Base-by-base conservation (phyloP, 2,329 filamentous ascomycete genomes). In the Volutella citrinella region DNA sequence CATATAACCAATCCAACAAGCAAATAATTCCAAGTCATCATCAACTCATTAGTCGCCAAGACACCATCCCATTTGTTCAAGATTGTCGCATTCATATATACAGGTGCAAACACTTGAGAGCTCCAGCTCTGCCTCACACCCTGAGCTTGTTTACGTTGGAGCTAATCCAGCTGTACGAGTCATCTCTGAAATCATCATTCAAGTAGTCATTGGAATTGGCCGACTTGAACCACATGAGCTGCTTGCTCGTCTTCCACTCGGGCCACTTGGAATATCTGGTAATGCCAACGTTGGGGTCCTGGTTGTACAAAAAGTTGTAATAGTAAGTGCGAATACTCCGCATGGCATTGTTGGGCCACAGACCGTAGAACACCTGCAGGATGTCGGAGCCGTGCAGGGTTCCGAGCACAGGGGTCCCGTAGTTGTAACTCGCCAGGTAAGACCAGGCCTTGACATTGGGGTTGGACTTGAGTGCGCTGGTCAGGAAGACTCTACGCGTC, bases 341-440 rank as follows among this genome's bases (percentile, higher is more conserved):
- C 18, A 74, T 74, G 3, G 81, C 80, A 37, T 81, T 75, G 54
- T 85, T 79, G 10, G 78, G 72, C 30, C 74, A 52, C 10, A 83
- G 58, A 1, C 82, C 82, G 38, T 76, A 80, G 43, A 87, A 87
- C 0, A 85, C 73, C 54, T 84, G 77, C 5, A 87, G 46, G 2
- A 90, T 48, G 46, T 90, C 86, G 2, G 73, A 78, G 11, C 62
- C 82, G 56, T 93, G 87, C 61, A 87, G 84, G 0, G 85, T 90
- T 13, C 87, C 87, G 0, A 91, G 59, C 29, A 90, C 61, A 0
- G 86, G 82, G 0, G 79, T 82, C 9, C 81, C 81, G 54, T 82
- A 78, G 64, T 83, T 61, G 61, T 90, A 90, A 1, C 78, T 82
- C 0, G 81, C 64, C 2, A 93, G 72, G 61, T 89, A 93, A 0